These are phyloP conservation scores for Emericellopsis cladophorae DNA, from an alignment of 2,329 filamentous ascomycete species.

Conservation along the genomic window DNA sequence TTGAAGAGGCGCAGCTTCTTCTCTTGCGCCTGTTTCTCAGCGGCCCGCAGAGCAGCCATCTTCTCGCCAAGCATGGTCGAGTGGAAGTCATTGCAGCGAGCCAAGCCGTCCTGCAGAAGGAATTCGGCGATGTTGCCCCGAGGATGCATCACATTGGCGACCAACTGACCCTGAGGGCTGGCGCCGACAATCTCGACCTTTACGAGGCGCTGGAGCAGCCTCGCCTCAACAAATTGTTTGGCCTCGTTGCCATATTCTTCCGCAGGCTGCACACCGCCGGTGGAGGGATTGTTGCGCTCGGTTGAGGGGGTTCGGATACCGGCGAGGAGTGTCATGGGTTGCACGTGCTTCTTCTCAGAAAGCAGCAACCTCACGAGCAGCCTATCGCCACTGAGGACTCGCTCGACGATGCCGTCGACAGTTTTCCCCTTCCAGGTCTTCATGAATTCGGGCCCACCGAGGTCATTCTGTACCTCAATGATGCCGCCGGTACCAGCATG, in stretches of 20 bases:
- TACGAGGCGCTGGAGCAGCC: constrained; percentile 77
- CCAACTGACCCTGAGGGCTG: constrained; percentile 83
- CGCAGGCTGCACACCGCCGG: constrained; percentile 68
- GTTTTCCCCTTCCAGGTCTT: constrained; percentile 76
- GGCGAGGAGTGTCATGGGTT: constrained; percentile 80
- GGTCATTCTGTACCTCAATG: constrained; percentile 71
- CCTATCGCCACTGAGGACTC: constrained; percentile 82
- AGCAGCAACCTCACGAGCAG: constrained; percentile 73
- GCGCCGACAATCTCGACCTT: constrained; percentile 74
- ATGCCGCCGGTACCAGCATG: constrained; percentile 56
- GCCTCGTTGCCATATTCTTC: constrained; percentile 88
- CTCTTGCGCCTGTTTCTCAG: constrained; percentile 75
- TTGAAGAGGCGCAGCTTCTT: constrained; percentile 71
- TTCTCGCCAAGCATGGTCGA: constrained; percentile 80
- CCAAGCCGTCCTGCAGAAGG: constrained; percentile 77
- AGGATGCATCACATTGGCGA: constrained; percentile 78
- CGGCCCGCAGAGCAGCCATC: constrained; percentile 75
- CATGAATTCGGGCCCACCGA: constrained; percentile 67
- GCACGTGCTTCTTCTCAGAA: constrained; percentile 71
- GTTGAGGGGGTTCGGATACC: constrained; percentile 85
- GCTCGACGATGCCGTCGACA: constrained; percentile 78
- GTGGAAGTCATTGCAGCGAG: constrained; percentile 90
- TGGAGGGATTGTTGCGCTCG: constrained; percentile 66
- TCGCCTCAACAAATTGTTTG: constrained; percentile 71
- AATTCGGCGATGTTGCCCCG: constrained; percentile 88